Base-by-base conservation (phyloP, 176 grass and related monocot species). In the Thalia dealbata region DNA sequence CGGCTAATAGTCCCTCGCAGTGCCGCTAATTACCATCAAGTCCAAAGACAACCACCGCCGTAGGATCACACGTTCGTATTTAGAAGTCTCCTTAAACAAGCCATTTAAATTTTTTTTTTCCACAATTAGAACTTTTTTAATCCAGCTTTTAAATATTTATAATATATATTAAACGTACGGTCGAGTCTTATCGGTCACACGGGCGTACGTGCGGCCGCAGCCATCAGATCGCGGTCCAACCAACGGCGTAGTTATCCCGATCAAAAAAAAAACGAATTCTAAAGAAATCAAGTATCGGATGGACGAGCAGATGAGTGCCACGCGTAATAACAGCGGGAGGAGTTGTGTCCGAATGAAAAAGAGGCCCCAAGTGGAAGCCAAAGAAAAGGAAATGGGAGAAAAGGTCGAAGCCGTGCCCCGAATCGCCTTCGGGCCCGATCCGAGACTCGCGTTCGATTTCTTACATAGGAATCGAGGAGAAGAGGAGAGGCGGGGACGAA, bases 381-480 rank as follows among this genome's bases (percentile, higher is more conserved):
- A 63, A 14, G 26, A 14, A 27, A 27, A 63, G 14, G 8, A 28
- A 63, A 63, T 24, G 12, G 24, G 61, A 15, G 65, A 43, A 68
- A 68, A 68, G 32, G 65, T 68, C 65, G 65, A 68, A 68, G 26
- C 24, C 35, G 30, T n/a, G 35, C 19, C 18, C 65, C 35, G 64
- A 67, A 28, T 67, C 64, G 15, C 18, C 28, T 35, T 41, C 60
- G 61, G 27, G 61, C 27, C 65, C 18, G 65, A 68, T 68, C 65
- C 65, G 65, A 68, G 35, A 22, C 65, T 68, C 38, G 65, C 35
- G 65, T 68, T 67, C 35, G 32, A 44, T 44, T 68, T 68, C 65
- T 6, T 44, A 43, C 35, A n/a, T 68, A 26, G 65, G 3, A 43
- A 44, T 22, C 65, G 65, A 68, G 38, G 21, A 18, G 32, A 9